Base-by-base conservation (phyloP, 352 stramenopile genomes). In the Phytophthora nicotianae region DNA sequence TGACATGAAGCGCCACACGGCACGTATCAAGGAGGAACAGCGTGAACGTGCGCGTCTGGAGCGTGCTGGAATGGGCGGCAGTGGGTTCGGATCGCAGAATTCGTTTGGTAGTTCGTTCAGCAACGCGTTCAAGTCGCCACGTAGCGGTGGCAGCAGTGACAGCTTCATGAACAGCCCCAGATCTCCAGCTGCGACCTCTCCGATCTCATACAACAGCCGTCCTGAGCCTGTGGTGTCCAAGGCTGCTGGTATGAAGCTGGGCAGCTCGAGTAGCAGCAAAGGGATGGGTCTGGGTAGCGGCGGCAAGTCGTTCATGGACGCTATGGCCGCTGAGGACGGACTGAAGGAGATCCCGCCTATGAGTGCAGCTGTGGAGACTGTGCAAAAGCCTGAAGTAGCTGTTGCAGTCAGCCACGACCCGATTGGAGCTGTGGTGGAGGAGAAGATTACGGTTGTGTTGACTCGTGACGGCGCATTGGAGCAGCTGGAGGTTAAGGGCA, bases 1-100 rank as follows among this genome's bases (percentile, higher is more conserved):
- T 61, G 86, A 96, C 70, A 94, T 93, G 78, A 94, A 93, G 76
- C 86, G 88, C 68, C 88, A 96, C 70, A 90, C 84, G 58, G 84
- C 79, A 40, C 81, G 84, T 35, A 96, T 97, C 64, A 91, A 93
- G 65, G 86, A 94, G 60, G 85, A 96, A 60, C 85, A 96, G 73
- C 85, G 85, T 38, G 87, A 96, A 53, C 86, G 86, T 8, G 85
- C 85, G 38, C 81, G 85, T 4, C 58, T 94, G 56, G 87, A 96
- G 65, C 81, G 82, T 14, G 79, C 85, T 0, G 87, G 86, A 10
- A 72, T 93, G 47, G 81, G 87, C 45, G 69, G 76, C 38, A 78
- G 76, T 47, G 86, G 81, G 4, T 94, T 94, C 52, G 79, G 83
- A 62, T 84, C 79, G 45, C 72, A 86, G 58, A 87, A 72, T 50